These are phyloP conservation scores for Gypsophila paniculata DNA, from an alignment of 179 eudicot genomes.

Conservation along the genomic window DNA sequence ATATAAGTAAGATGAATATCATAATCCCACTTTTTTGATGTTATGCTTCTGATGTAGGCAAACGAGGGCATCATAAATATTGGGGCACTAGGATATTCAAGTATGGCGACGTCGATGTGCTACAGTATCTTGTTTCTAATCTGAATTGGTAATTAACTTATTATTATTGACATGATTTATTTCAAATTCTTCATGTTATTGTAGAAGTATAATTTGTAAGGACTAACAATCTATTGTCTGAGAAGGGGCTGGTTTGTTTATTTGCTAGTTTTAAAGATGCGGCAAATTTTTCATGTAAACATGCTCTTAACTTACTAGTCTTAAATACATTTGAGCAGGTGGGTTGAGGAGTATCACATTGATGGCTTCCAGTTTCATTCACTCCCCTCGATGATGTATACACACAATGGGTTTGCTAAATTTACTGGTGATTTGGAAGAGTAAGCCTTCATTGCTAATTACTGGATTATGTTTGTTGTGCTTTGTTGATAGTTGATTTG, in stretches of 20 bases:
- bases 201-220: not conserved
- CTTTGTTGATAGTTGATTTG: not conserved
- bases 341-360: conserved; percentile 86
- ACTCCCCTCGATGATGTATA: conserved; percentile 89
- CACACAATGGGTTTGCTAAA: conserved; percentile 92
- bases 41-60: conserved; percentile 47
- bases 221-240: not conserved
- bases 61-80: conserved; percentile 88
- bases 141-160: conserved; percentile 68
- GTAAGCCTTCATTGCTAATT: conserved; percentile 47
- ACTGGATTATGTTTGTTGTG: conserved; percentile 9
- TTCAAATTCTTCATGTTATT: not conserved
- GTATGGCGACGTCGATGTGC: conserved; percentile 87
- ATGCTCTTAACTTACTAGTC: not conserved
- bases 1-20: not conserved
- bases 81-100: conserved; percentile 99
- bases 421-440: conserved; percentile 87
- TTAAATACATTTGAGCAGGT: conserved; percentile 52
- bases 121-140: conserved; percentile 91
- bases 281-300: not conserved
- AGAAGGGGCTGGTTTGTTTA: not conserved
- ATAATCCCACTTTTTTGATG: conserved; percentile 3
- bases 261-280: not conserved
- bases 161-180: conserved; percentile 12
- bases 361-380: conserved; percentile 98